phyloP scores from a whole-genome alignment of 768 basidiomycete species.

The Hygrophoropsis aurantiaca region DNA sequence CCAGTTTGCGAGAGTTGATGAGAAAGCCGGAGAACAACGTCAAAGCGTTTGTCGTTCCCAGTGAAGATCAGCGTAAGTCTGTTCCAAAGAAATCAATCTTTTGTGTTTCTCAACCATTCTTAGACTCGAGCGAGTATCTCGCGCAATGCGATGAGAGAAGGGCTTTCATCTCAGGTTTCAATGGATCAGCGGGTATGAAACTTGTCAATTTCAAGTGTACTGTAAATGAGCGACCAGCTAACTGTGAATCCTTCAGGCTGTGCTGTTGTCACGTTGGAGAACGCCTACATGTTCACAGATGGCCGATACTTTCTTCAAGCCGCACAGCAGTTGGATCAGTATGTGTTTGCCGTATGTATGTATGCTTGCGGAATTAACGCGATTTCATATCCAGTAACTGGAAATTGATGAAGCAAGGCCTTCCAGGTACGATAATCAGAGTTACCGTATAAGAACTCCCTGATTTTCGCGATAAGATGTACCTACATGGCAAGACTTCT shows the following conservation, averaged over 20 bases:
- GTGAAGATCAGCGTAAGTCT: conserved; percentile 87
- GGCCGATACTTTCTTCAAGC: conserved; percentile 96
- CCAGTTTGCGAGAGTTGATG: conserved; percentile 71
- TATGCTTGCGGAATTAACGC: background rate
- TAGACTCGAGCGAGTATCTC: conserved; percentile 88
- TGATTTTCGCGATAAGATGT: conserved; percentile 54
- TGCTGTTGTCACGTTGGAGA: conserved; percentile 68
- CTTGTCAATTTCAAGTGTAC: background rate
- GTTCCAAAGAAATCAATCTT: background rate
- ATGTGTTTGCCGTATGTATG: conserved; percentile 20
- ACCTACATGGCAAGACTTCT: conserved; percentile 87
- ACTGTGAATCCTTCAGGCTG: conserved; percentile 50
- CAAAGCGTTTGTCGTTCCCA: conserved; percentile 80
- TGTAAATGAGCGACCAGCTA: background rate
- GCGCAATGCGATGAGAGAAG: conserved; percentile 83
- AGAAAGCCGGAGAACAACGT: conserved; percentile 50
- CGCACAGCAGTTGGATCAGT: conserved; percentile 83
- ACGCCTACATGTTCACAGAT: conserved; percentile 90
- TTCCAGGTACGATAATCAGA: conserved; percentile 57
- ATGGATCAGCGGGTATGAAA: conserved; percentile 81
- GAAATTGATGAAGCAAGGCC: conserved; percentile 90
- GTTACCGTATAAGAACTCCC: conserved; percentile 41
- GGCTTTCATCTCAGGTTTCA: conserved; percentile 91
- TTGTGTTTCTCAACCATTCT: conserved; percentile 1
- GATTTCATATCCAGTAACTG: conserved; percentile 61